Conservation (phyloP, 192 early-diverging fungal species). For the Entophlyctis luteolus region DNA sequence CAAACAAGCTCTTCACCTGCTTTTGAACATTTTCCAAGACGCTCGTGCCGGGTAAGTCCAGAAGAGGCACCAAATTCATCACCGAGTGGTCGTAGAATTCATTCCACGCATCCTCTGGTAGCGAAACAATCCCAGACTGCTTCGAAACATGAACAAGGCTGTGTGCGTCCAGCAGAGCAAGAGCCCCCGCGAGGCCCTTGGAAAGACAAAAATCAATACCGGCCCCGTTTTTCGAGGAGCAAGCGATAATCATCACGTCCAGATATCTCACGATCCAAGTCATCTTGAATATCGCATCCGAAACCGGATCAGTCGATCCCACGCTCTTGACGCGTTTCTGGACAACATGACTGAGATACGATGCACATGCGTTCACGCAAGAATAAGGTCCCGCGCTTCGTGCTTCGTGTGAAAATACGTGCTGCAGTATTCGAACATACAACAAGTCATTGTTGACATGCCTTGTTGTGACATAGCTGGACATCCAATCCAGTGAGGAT, state of each 20-base stretch:
- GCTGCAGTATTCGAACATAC: conserved; percentile 5
- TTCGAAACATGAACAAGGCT: too few relatives aligned
- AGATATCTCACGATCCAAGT: conserved; percentile 6
- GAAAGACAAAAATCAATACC: neutral
- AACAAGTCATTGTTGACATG: neutral
- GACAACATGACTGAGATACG: neutral
- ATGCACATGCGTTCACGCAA: neutral
- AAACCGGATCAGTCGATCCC: neutral
- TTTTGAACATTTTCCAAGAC: too few relatives aligned
- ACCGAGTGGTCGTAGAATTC: too few relatives aligned
- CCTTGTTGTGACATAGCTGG: neutral
- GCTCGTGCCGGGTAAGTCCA: too few relatives aligned
- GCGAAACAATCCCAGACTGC: too few relatives aligned
- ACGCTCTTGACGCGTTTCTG: neutral
- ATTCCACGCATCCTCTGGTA: too few relatives aligned
- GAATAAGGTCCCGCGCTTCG: neutral
- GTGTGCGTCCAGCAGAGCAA: neutral
- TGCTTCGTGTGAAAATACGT: neutral
- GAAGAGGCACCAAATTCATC: too few relatives aligned
- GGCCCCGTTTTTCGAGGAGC: neutral
- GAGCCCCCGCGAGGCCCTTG: neutral
- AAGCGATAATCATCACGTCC: conserved; percentile 14
- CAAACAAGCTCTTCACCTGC: too few relatives aligned
- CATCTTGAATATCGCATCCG: neutral
- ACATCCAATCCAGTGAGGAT: neutral